These are phyloP conservation scores for Backusella tarrabulga DNA, from an alignment of 192 early-diverging fungal species.

Conservation along the genomic window DNA sequence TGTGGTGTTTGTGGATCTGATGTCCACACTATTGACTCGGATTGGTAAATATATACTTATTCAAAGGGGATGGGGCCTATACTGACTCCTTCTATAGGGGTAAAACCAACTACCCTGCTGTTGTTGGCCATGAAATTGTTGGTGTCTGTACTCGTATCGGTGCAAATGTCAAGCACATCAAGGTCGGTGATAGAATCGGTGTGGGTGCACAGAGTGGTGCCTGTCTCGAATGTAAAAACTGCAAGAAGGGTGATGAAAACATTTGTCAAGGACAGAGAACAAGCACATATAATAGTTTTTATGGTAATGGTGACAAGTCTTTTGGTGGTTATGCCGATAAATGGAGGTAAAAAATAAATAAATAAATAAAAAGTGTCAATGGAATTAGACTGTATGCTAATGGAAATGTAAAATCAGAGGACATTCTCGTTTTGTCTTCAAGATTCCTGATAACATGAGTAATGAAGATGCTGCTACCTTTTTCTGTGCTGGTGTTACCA, in stretches of 20 bases:
- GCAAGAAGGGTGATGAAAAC: slow-evolving; percentile 39
- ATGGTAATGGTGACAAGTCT: slow-evolving; percentile 40
- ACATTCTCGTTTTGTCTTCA: slow-evolving; percentile 60
- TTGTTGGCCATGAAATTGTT: slow-evolving; percentile 57
- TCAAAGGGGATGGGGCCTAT: too few species aligned
- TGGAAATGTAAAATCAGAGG: slow-evolving; percentile 38
- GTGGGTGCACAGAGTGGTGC: slow-evolving; percentile 64
- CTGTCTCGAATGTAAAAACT: slow-evolving; percentile 49
- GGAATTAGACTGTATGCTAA: not conserved
- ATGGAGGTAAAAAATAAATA: slow-evolving; percentile 9
- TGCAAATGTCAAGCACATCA: slow-evolving; percentile 32
- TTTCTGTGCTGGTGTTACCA: slow-evolving; percentile 71
- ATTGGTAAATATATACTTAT: not conserved
- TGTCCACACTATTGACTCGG: slow-evolving; percentile 63
- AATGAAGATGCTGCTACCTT: slow-evolving; percentile 65
- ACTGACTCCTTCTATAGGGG: not conserved
- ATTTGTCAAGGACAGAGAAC: slow-evolving; percentile 46
- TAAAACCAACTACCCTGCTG: slow-evolving; percentile 36
- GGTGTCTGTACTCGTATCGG: slow-evolving; percentile 45
- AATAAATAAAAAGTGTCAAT: too few species aligned
- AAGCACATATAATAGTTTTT: slow-evolving; percentile 42
- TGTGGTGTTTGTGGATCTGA: slow-evolving; percentile 81
- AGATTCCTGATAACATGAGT: slow-evolving; percentile 52
- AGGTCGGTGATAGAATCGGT: slow-evolving; percentile 51
- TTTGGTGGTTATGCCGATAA: slow-evolving; percentile 48